Conservation (phyloP, 2,329 filamentous ascomycete genomes). For the Aurifilum marmelostoma region DNA sequence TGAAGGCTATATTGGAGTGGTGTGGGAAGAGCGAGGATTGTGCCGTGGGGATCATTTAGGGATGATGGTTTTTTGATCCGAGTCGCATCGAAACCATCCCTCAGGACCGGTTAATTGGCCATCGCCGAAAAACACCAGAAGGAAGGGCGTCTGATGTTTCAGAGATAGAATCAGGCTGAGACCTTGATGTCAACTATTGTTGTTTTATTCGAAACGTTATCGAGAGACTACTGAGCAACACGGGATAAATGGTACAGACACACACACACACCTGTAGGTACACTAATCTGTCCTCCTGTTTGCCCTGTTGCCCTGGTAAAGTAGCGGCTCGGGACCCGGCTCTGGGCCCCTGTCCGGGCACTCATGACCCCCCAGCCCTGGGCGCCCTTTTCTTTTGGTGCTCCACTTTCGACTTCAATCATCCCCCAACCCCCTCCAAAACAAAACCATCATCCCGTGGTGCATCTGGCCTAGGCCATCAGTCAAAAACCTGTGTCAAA, state of each 20-base stretch:
- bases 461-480: background rate
- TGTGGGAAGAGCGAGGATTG: no score
- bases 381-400: background rate
- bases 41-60: background rate
- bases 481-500: background rate
- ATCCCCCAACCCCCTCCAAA: background rate
- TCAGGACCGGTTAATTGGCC: background rate
- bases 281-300: no score
- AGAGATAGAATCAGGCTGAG: background rate
- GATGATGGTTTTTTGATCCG: background rate
- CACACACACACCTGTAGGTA: background rate
- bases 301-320: background rate
- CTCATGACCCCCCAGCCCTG: background rate
- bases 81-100: background rate
- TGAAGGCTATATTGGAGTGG: no score
- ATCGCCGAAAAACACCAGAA: background rate
- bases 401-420: slow-evolving; percentile 4
- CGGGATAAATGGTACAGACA: background rate
- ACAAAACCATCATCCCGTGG: background rate
- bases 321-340: background rate
- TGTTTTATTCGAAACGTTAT: background rate
- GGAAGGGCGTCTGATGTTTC: background rate
- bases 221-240: background rate
- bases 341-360: background rate
- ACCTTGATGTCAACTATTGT: background rate